phyloP scores from a whole-genome alignment of 345 rosid genomes.

The Pugionium cornutum region DNA sequence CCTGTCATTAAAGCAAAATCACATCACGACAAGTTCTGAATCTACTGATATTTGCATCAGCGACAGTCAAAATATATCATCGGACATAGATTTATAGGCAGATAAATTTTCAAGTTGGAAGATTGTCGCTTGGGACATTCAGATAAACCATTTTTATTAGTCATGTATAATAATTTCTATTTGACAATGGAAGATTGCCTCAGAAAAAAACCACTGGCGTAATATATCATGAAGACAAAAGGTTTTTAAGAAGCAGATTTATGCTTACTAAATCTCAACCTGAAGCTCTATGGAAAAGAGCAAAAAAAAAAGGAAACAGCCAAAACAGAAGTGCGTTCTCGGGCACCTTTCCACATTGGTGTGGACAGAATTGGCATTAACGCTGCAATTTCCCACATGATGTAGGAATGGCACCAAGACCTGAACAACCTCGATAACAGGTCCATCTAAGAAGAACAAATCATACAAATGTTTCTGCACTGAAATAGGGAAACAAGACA shows the following conservation, averaged over 20 bases:
- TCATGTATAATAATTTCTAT: no score
- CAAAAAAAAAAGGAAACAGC: not conserved
- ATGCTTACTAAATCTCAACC: not conserved
- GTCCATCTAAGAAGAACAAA: constrained; percentile 72
- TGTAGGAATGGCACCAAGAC: constrained; percentile 68
- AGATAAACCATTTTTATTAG: no score
- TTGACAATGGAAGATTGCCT: no score
- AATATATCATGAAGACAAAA: no score
- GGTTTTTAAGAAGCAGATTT: not conserved
- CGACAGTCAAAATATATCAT: not conserved
- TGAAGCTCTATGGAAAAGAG: not conserved
- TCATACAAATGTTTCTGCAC: constrained; percentile 73
- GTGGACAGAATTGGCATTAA: constrained; percentile 50
- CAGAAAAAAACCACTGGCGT: not conserved
- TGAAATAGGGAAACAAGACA: constrained; percentile 81
- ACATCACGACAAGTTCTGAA: constrained; percentile 20
- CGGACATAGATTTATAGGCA: not conserved
- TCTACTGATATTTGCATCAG: not conserved
- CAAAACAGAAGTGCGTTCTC: not conserved
- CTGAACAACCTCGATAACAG: constrained; percentile 71
- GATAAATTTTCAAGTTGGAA: not conserved
- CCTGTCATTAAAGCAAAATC: constrained; percentile 48
- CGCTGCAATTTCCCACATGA: constrained; percentile 36
- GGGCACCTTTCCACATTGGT: constrained; percentile 74
- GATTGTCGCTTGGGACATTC: no score